Conservation (phyloP, 2,329 filamentous ascomycete genomes). For the Alternaria ethzedia region DNA sequence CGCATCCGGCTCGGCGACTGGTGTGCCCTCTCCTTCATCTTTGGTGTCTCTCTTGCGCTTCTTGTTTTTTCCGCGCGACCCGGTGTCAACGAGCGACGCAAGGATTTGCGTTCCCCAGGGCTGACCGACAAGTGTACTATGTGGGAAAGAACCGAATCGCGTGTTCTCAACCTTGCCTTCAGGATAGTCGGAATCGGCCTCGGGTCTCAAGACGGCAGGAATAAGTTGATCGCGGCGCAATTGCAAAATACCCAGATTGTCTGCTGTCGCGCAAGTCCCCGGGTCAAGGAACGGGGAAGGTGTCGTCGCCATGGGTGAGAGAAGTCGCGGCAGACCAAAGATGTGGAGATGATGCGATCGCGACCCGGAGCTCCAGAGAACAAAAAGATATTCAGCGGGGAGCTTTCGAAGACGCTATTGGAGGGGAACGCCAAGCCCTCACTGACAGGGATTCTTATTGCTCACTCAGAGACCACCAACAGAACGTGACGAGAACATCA, state of each 20-base stretch:
- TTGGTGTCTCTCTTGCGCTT: slow-evolving; percentile 57
- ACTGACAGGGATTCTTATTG: slow-evolving; percentile 19
- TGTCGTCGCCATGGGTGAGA: slow-evolving; percentile 26
- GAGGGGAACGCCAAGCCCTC: slow-evolving; percentile 35
- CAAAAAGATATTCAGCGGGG: slow-evolving; percentile 27
- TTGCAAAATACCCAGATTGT: slow-evolving; percentile 81
- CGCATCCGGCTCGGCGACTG: slow-evolving; percentile 33
- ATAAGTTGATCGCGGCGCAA: slow-evolving; percentile 86
- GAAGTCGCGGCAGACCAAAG: neutral
- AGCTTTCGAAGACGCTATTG: slow-evolving; percentile 34
- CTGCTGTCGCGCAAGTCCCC: slow-evolving; percentile 64
- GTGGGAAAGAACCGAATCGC: slow-evolving; percentile 79
- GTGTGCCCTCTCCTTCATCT: slow-evolving; percentile 31
- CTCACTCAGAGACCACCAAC: slow-evolving; percentile 12
- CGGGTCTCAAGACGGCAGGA: slow-evolving; percentile 66
- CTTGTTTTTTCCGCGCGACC: slow-evolving; percentile 73
- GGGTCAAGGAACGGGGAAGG: slow-evolving; percentile 81
- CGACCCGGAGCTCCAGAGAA: slow-evolving; percentile 12
- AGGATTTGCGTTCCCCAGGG: slow-evolving; percentile 93
- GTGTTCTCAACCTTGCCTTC: slow-evolving; percentile 74
- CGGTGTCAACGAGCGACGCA: slow-evolving; percentile 88
- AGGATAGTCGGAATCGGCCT: slow-evolving; percentile 50
- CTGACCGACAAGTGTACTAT: slow-evolving; percentile 65
- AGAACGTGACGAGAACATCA: slow-evolving; percentile 14
- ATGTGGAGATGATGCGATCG: slow-evolving; percentile 3